Base-by-base conservation (phyloP, 192 early-diverging fungal species). In the Entrophospora sp. region DNA sequence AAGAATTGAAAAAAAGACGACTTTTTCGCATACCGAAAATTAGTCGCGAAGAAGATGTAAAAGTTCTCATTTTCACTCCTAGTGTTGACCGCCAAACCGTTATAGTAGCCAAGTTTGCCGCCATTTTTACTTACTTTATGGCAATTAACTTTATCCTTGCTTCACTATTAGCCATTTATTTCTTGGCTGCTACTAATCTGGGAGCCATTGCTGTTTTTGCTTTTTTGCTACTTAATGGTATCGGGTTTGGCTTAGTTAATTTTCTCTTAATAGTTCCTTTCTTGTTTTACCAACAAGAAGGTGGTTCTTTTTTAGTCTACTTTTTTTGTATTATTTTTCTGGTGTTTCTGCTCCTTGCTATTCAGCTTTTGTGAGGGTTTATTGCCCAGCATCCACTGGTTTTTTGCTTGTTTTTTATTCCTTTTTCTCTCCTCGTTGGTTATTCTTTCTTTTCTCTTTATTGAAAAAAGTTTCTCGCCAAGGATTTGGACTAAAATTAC, bases 221-320 rank as follows among this genome's bases (percentile, higher is more conserved):
- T 25, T 52, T 52, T 5, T 52, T 52, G 25, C 5, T 52, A 0
- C 49, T 52, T 5, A 52, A 52, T 52, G 49, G 49, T 10, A 5
- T 52, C 1, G 5, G n/a, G 0, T 52, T 52, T 52, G 6, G 2
- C 25, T 5, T 52, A 5, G 5, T 52, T 3, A 52, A 52, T 27
- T 52, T 1, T 52, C 22, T 0, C 1, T 52, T 5, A 5, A 10
- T 52, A 27, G 49, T 5, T 52, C 49, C 49, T 52, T 52, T 52
- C 22, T 20, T 52, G 9, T 51, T 51, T 51, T 51, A 51, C 18
- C 48, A 51, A n/a, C 48, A 51, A 51, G 48, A 51, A 51, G 48
- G 48, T 8, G 48, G 48, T 51, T 51, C 48, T 51, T 51, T 51
- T 22, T 51, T 51, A n/a, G 48, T 51, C 48, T 51, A 51, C 48